Evolutionary conservation across 2,329 filamentous ascomycete species (phyloP).

Genomic region (Ceratocystis alfenasii): DNA sequence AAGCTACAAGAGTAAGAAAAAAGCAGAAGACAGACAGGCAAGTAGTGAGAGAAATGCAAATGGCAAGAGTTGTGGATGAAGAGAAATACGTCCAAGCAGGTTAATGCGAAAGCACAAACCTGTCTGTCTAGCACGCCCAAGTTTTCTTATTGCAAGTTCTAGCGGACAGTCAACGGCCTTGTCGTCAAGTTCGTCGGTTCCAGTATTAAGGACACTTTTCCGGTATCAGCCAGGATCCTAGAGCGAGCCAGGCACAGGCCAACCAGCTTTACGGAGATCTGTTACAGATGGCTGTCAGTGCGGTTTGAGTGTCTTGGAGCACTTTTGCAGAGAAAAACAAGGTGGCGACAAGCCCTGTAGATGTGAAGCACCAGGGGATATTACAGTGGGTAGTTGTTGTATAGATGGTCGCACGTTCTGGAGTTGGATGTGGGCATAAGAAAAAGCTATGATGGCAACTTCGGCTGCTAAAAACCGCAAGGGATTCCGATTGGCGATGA

Average conservation of each 20-base stretch:
- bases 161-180: background rate
- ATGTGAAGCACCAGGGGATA: background rate
- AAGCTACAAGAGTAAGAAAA: background rate
- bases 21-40: background rate
- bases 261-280: background rate
- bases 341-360: background rate
- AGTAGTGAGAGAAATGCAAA: background rate
- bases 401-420: background rate
- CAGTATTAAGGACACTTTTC: conserved; percentile 23
- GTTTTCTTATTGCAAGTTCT: background rate
- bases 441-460: too few relatives aligned
- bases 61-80: background rate
- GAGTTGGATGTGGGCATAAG: too few relatives aligned
- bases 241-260: conserved; percentile 7
- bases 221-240: conserved; percentile 17
- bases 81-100: background rate
- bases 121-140: conserved; percentile 2
- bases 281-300: background rate
- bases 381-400: background rate
- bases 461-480: too few relatives aligned
- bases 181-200: background rate
- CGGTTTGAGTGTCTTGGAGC: background rate
- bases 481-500: too few relatives aligned
- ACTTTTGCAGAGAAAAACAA: background rate
- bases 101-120: background rate